phyloP scores from a whole-genome alignment of 495 filamentous ascomycete species.

The Glonium stellatum region DNA sequence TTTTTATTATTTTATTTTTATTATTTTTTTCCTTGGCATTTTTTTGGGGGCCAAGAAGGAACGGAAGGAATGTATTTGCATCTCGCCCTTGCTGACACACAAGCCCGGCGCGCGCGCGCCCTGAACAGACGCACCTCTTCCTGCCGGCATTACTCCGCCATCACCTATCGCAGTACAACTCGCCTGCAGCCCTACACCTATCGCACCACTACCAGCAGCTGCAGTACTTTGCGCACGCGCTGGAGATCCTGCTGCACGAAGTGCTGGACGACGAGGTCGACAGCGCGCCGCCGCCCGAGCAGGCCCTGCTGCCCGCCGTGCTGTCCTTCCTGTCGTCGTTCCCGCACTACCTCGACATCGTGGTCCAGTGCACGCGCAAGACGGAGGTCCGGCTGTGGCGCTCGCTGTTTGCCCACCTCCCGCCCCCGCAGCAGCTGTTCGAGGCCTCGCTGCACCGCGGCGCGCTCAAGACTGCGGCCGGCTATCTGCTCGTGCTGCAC shows the following conservation, averaged over 20 bases:
- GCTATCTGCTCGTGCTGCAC: slow-evolving; percentile 92
- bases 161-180: slow-evolving; percentile 63
- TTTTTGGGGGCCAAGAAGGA: too few relatives aligned
- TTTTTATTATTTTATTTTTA: too few relatives aligned
- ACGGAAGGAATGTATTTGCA: not conserved
- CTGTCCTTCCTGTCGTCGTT: slow-evolving; percentile 87
- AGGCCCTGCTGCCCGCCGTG: slow-evolving; percentile 76
- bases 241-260: slow-evolving; percentile 88
- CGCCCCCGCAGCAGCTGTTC: slow-evolving; percentile 82
- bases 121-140: slow-evolving; percentile 62
- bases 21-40: too few relatives aligned
- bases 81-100: slow-evolving; percentile 4
- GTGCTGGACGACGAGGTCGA: slow-evolving; percentile 95
- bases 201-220: slow-evolving; percentile 77
- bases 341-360: slow-evolving; percentile 82
- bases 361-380: slow-evolving; percentile 96
- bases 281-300: slow-evolving; percentile 43
- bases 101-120: too few relatives aligned
- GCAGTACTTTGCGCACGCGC: slow-evolving; percentile 83
- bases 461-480: slow-evolving; percentile 89
- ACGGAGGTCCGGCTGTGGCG: slow-evolving; percentile 94
- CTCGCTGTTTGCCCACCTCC: slow-evolving; percentile 82
- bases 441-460: slow-evolving; percentile 80
- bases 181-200: slow-evolving; percentile 64
- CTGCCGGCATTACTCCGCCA: slow-evolving; percentile 78